These are phyloP conservation scores for Kwoniella botswanensis DNA, from an alignment of 768 basidiomycete genomes.

Conservation along the genomic window DNA sequence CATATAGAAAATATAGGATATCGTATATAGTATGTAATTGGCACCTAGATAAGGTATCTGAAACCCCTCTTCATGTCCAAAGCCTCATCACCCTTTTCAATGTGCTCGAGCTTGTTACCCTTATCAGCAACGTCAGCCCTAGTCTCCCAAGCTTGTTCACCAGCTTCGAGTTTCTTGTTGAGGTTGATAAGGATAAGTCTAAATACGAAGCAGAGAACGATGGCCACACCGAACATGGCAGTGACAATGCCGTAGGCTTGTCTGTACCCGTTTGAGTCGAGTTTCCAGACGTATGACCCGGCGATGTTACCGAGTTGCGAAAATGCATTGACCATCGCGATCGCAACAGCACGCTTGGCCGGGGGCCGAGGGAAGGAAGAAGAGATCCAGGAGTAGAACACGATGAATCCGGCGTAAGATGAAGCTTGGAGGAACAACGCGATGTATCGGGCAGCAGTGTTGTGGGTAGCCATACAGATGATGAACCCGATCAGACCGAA, in stretches of 20 bases:
- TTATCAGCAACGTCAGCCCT: constrained; percentile 31
- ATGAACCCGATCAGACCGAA: constrained; percentile 66
- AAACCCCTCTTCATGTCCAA: constrained; percentile 39
- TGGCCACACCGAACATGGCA: constrained; percentile 63
- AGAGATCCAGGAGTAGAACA: constrained; percentile 62
- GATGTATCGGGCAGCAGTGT: constrained; percentile 53
- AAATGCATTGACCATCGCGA: constrained; percentile 80
- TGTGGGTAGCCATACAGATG: constrained; percentile 57
- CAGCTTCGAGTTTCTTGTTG: constrained; percentile 57
- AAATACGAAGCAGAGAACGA: constrained; percentile 61
- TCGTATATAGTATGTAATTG: not conserved
- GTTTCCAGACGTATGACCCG: constrained; percentile 69
- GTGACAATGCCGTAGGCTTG: constrained; percentile 75
- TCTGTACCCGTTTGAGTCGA: constrained; percentile 44
- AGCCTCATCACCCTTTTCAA: constrained; percentile 33
- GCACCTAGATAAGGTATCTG: constrained; percentile 46
- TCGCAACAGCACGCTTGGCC: constrained; percentile 84
- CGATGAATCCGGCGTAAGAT: constrained; percentile 63
- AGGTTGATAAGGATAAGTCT: constrained; percentile 51
- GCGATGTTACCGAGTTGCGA: constrained; percentile 82
- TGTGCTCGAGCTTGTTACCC: constrained; percentile 35
- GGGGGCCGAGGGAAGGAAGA: constrained; percentile 75
- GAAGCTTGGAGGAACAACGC: constrained; percentile 62
- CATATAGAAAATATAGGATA: not conserved
- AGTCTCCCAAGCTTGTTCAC: constrained; percentile 50